Percentiles rank a stretch among this genome's conserved stretches.
phyloP scores from a whole-genome alignment of 768 basidiomycete genomes.

The Lanmaoa rubissima region DNA sequence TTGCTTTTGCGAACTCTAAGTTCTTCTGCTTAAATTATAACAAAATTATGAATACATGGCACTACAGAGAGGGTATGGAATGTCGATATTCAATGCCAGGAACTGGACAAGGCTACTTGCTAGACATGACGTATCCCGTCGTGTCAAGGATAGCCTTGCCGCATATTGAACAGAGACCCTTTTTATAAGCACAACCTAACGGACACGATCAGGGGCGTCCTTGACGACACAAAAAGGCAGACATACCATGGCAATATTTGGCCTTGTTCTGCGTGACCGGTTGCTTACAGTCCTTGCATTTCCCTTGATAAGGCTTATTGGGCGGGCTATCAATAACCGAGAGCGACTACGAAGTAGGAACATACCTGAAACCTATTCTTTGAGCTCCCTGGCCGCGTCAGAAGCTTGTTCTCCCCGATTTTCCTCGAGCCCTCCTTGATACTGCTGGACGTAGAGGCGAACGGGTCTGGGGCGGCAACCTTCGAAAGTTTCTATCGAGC shows the following conservation, averaged over 20 bases:
- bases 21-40: conserved; percentile 11
- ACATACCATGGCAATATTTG: conserved; percentile 84
- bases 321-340: neutral
- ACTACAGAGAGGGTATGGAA: conserved; percentile 27
- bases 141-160: conserved; percentile 86
- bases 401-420: conserved; percentile 83
- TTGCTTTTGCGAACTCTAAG: neutral
- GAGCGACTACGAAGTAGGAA: conserved; percentile 15
- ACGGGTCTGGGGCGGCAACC: conserved; percentile 87
- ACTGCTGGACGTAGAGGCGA: conserved; percentile 65
- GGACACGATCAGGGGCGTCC: conserved; percentile 5
- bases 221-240: conserved; percentile 7
- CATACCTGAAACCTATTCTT: conserved; percentile 77
- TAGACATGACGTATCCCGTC: conserved; percentile 80
- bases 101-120: conserved; percentile 47
- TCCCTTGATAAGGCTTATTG: conserved; percentile 74
- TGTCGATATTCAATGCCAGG: neutral
- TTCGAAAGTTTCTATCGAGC: conserved; percentile 78
- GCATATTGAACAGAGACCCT: conserved; percentile 83
- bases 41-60: conserved; percentile 1
- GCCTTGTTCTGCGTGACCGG: conserved; percentile 81
- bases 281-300: conserved; percentile 87
- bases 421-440: conserved; percentile 81
- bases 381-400: conserved; percentile 64
- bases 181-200: conserved; percentile 83